Evolutionary conservation across 2,329 filamentous ascomycete species (phyloP).

Genomic region (Aureobasidium subglaciale): DNA sequence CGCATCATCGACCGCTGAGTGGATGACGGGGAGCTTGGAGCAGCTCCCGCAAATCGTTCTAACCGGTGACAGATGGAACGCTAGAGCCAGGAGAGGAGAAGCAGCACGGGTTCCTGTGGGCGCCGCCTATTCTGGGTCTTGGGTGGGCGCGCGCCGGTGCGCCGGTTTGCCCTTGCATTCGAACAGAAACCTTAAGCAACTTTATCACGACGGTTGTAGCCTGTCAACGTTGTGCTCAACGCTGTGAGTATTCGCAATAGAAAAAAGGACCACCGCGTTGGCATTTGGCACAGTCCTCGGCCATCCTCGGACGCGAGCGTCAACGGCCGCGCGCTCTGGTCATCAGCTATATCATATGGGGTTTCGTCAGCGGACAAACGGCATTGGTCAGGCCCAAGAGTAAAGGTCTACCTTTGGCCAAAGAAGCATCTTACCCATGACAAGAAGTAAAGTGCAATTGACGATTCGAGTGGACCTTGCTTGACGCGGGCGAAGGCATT

Average conservation of each 20-base stretch:
- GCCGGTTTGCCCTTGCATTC: slow-evolving; percentile 15
- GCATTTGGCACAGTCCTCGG: slow-evolving; percentile 4
- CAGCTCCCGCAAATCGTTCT: slow-evolving; percentile 16
- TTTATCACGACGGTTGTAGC: slow-evolving; percentile 13
- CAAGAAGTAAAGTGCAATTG: background rate
- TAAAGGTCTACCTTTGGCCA: slow-evolving; percentile 2
- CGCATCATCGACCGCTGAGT: slow-evolving; percentile 16
- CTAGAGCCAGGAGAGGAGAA: slow-evolving; percentile 13
- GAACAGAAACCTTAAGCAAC: slow-evolving; percentile 16
- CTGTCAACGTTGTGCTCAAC: slow-evolving; percentile 10
- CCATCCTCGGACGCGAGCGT: slow-evolving; percentile 12
- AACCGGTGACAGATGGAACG: slow-evolving; percentile 16
- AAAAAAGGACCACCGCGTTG: background rate
- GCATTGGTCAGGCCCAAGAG: slow-evolving; percentile 5
- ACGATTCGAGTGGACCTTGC: slow-evolving; percentile 8
- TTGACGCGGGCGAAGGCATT: background rate
- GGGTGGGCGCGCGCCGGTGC: slow-evolving; percentile 15
- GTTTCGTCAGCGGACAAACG: slow-evolving; percentile 12
- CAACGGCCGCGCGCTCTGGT: slow-evolving; percentile 14
- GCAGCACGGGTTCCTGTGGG: slow-evolving; percentile 15
- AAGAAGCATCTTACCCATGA: slow-evolving; percentile 5
- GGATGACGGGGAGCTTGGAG: slow-evolving; percentile 16
- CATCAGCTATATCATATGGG: slow-evolving; percentile 9
- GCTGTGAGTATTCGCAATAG: slow-evolving; percentile 6
- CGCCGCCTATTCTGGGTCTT: slow-evolving; percentile 15